Evolutionary conservation across 768 basidiomycete species (phyloP).

Genomic region (Pleurotus platypus): DNA sequence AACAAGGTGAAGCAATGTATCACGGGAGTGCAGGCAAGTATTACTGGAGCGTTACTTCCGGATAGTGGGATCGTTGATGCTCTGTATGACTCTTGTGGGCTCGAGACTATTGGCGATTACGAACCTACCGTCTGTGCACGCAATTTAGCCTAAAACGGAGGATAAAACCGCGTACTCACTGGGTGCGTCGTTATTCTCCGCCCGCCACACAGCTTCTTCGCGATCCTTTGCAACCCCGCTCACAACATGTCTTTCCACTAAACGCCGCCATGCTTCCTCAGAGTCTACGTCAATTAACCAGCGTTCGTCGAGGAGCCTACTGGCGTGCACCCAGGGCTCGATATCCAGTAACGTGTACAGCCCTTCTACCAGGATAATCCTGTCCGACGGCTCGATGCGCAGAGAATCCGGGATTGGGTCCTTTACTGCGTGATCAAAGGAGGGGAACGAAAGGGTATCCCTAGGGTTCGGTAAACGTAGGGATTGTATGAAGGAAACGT

Average conservation of each 20-base stretch:
- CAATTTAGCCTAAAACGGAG: background rate
- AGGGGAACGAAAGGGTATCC: conserved; percentile 57
- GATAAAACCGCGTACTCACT: conserved; percentile 38
- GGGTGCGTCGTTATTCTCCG: conserved; percentile 75
- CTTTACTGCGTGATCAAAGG: conserved; percentile 85
- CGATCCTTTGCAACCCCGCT: conserved; percentile 68
- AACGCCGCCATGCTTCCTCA: conserved; percentile 50
- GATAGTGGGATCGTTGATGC: conserved; percentile 22
- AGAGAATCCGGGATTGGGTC: conserved; percentile 70
- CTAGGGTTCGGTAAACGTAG: conserved; percentile 36
- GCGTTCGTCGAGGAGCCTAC: conserved; percentile 66
- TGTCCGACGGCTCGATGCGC: conserved; percentile 52
- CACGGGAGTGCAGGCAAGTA: too few relatives aligned
- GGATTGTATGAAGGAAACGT: conserved; percentile 60
- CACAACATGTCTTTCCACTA: conserved; percentile 71
- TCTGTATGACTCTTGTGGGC: conserved; percentile 40
- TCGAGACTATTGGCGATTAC: conserved; percentile 41
- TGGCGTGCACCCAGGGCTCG: conserved; percentile 69
- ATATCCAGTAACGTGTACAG: conserved; percentile 80
- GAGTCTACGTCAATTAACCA: conserved; percentile 68
- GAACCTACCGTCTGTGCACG: conserved; percentile 39
- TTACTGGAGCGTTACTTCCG: too few relatives aligned
- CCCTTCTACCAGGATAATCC: conserved; percentile 85
- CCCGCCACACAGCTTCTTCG: conserved; percentile 66
- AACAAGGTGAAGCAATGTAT: too few relatives aligned